phyloP scores from a whole-genome alignment of 306 rosid genomes.

The Mimosa bimucronata region DNA sequence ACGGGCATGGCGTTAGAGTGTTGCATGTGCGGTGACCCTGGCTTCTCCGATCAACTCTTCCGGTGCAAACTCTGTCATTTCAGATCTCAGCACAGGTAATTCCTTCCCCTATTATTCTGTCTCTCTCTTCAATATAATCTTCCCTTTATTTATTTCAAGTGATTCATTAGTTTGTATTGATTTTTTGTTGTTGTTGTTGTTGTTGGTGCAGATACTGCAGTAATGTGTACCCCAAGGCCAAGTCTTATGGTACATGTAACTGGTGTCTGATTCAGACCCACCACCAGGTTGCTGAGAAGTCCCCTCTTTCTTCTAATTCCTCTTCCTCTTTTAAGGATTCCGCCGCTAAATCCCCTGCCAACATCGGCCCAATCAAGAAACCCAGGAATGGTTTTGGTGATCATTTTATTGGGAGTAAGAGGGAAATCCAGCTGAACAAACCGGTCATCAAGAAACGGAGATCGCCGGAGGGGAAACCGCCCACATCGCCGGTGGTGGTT shows the following conservation, averaged over 20 bases:
- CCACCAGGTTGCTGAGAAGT: slow-evolving; percentile 60
- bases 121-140: neutral
- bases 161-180: neutral
- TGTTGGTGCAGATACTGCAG: slow-evolving; percentile 75
- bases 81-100: slow-evolving; percentile 96
- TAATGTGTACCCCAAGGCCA: slow-evolving; percentile 71
- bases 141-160: neutral
- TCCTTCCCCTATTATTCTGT: neutral
- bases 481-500: slow-evolving; percentile 39
- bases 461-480: slow-evolving; percentile 45
- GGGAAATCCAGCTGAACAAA: slow-evolving; percentile 8
- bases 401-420: slow-evolving; percentile 1
- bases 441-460: slow-evolving; percentile 69
- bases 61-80: slow-evolving; percentile 81
- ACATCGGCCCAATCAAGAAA: slow-evolving; percentile 34
- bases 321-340: slow-evolving; percentile 58
- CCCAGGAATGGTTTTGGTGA: slow-evolving; percentile 11
- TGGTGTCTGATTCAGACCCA: slow-evolving; percentile 82
- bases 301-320: slow-evolving; percentile 76
- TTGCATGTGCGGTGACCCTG: slow-evolving; percentile 97
- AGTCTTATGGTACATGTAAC: slow-evolving; percentile 64
- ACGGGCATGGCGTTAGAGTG: slow-evolving; percentile 56
- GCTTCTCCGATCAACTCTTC: slow-evolving; percentile 85
- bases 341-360: neutral
- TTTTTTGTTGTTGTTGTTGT: neutral